Percentiles rank a stretch among this genome's conserved stretches.
phyloP scores from a whole-genome alignment of 345 rosid species.

The Luvunga scandens region DNA sequence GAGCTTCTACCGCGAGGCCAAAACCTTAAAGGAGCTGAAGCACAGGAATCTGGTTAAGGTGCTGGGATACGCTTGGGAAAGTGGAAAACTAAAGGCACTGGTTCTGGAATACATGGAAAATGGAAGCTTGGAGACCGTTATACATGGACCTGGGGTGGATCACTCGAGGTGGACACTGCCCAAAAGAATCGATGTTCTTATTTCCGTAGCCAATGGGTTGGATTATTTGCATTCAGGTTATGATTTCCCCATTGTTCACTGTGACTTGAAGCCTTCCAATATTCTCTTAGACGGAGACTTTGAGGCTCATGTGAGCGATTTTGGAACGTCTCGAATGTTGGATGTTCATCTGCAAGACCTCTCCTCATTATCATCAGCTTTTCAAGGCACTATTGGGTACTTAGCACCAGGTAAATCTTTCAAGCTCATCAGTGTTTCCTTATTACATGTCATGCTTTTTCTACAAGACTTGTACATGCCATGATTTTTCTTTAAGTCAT shows the following conservation, averaged over 20 bases:
- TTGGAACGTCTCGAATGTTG: slow-evolving; percentile 88
- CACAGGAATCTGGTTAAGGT: slow-evolving; percentile 77
- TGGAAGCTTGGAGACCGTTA: slow-evolving; percentile 64
- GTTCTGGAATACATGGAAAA: slow-evolving; percentile 75
- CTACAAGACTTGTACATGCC: too few species aligned
- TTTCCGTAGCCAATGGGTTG: slow-evolving; percentile 60
- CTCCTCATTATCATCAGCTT: slow-evolving; percentile 48
- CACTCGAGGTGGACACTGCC: slow-evolving; percentile 38
- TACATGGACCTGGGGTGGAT: slow-evolving; percentile 43
- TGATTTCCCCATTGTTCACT: slow-evolving; percentile 70
- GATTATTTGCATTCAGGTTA: slow-evolving; percentile 82
- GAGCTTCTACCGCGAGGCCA: slow-evolving; percentile 72
- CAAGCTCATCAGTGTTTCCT: too few species aligned
- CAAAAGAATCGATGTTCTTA: slow-evolving; percentile 49
- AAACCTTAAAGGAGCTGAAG: slow-evolving; percentile 61
- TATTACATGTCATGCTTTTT: too few species aligned
- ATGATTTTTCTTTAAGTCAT: too few species aligned
- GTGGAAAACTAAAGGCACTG: slow-evolving; percentile 69
- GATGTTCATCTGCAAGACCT: slow-evolving; percentile 48
- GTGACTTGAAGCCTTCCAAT: slow-evolving; percentile 90
- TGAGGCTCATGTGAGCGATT: slow-evolving; percentile 85
- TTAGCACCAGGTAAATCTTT: slow-evolving; percentile 75
- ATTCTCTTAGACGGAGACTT: slow-evolving; percentile 61
- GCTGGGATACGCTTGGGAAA: slow-evolving; percentile 89
- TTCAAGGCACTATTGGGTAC: slow-evolving; percentile 89